A percentile compares a stretch with the other conserved stretches of the same genome.
Evolutionary conservation across 2,329 filamentous ascomycete species (phyloP).

Genomic region (Aspergillus caelatus): DNA sequence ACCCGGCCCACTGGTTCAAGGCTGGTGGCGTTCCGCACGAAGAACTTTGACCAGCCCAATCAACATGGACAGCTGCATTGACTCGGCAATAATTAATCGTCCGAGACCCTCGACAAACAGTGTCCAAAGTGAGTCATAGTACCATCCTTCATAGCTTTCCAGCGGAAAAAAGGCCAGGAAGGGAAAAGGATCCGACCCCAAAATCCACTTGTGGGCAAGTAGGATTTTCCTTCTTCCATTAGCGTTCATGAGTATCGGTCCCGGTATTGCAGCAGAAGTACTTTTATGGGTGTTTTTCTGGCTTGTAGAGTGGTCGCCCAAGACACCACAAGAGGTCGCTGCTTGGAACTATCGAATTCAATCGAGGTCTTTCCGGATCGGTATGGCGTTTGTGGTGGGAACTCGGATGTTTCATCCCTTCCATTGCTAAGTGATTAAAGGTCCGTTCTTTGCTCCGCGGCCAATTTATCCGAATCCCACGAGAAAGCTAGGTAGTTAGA

Average conservation of each 20-base stretch:
- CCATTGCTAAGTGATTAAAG: constrained; percentile 2
- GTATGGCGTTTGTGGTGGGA: not conserved
- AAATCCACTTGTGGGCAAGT: not conserved
- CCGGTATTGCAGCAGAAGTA: not conserved
- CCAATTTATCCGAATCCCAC: not conserved
- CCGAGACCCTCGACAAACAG: not conserved
- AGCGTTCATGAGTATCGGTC: not conserved
- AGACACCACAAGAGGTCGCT: not conserved
- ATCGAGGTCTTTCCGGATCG: not conserved
- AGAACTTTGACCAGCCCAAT: not conserved
- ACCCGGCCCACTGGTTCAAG: not conserved
- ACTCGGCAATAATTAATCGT: not conserved
- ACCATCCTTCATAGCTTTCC: not conserved
- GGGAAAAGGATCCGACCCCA: not conserved
- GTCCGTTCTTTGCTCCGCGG: not conserved
- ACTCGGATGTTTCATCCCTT: constrained; percentile 9
- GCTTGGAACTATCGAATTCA: constrained; percentile 4
- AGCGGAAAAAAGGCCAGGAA: not conserved
- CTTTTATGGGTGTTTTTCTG: not conserved
- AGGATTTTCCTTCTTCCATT: not conserved
- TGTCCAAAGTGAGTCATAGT: not conserved
- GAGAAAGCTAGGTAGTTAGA: not conserved
- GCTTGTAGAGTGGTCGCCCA: too few species aligned
- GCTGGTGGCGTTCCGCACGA: constrained; percentile 1
- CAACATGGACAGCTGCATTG: not conserved